Evolutionary conservation across 768 basidiomycete species (phyloP).

Genomic region (Pisolithus microcarpus): DNA sequence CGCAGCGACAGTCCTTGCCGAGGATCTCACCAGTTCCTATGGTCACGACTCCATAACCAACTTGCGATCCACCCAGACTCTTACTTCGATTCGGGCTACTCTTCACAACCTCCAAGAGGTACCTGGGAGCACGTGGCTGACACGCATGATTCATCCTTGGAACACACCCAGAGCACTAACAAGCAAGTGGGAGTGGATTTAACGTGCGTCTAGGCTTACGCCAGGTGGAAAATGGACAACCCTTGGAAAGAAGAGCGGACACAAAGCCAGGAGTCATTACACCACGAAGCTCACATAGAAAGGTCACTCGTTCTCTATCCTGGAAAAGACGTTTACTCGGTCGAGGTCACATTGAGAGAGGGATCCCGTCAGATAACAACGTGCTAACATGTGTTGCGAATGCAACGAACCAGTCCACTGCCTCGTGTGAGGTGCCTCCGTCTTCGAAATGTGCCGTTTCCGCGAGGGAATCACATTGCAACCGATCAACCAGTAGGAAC

Average conservation of each 20-base stretch:
- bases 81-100: slow-evolving; percentile 14
- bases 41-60: background rate
- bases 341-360: slow-evolving; percentile 11
- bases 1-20: slow-evolving; percentile 3
- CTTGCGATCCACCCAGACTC: slow-evolving; percentile 23
- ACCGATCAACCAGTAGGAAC: slow-evolving; percentile 15
- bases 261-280: slow-evolving; percentile 7
- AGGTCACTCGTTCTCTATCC: slow-evolving; percentile 14
- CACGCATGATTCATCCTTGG: slow-evolving; percentile 2
- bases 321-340: slow-evolving; percentile 9
- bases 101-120: slow-evolving; percentile 22
- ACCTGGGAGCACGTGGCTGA: slow-evolving; percentile 14
- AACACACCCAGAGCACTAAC: slow-evolving; percentile 8
- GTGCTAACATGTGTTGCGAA: background rate
- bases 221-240: slow-evolving; percentile 28
- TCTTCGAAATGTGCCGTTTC: slow-evolving; percentile 11
- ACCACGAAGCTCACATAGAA: slow-evolving; percentile 8
- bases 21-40: background rate
- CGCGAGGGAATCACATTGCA: slow-evolving; percentile 13
- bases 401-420: slow-evolving; percentile 7
- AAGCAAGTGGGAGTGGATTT: slow-evolving; percentile 6
- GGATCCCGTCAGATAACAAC: background rate
- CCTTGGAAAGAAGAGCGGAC: slow-evolving; percentile 25
- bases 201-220: slow-evolving; percentile 14
- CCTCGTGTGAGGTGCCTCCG: slow-evolving; percentile 5